These are phyloP conservation scores for Aspergillus sp. DNA, from an alignment of 2,329 filamentous ascomycete species.

Conservation along the genomic window DNA sequence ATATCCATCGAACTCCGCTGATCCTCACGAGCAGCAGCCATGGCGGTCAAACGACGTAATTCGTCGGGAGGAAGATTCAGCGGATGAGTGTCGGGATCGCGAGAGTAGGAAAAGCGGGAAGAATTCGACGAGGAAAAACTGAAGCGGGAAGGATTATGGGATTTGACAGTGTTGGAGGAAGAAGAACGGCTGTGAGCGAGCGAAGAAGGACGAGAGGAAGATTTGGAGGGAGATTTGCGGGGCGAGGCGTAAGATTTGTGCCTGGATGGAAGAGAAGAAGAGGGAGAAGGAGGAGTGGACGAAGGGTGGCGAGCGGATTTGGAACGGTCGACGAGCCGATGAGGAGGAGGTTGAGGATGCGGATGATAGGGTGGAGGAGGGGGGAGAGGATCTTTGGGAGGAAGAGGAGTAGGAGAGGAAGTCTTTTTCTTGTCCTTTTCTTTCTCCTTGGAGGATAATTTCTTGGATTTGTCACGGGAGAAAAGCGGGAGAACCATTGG, in stretches of 20 bases:
- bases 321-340: constrained; percentile 3
- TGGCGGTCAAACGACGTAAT: constrained; percentile 67
- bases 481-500: constrained; percentile 37
- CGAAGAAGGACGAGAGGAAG: constrained; percentile 2
- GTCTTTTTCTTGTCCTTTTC: constrained; percentile 7
- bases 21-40: constrained; percentile 43
- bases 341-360: constrained; percentile 2
- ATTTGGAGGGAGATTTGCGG: constrained; percentile 14
- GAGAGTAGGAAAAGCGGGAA: constrained; percentile 25
- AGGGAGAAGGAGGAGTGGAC: constrained; percentile 2
- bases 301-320: constrained; percentile 3
- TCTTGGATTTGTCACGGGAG: constrained; percentile 26
- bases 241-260: constrained; percentile 1
- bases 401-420: constrained; percentile 2
- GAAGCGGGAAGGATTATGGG: constrained; percentile 23
- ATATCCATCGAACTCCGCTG: constrained; percentile 68
- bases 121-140: constrained; percentile 20
- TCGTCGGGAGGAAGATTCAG: constrained; percentile 88
- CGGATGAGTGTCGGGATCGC: constrained; percentile 67
- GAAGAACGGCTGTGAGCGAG: constrained; percentile 24
- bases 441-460: constrained; percentile 10
- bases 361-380: neutral
- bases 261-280: neutral
- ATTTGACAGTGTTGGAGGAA: constrained; percentile 10
- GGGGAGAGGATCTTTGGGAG: neutral